Conservation (phyloP, 1,284 basidiomycete species). For the Rhizoctonia solani region DNA sequence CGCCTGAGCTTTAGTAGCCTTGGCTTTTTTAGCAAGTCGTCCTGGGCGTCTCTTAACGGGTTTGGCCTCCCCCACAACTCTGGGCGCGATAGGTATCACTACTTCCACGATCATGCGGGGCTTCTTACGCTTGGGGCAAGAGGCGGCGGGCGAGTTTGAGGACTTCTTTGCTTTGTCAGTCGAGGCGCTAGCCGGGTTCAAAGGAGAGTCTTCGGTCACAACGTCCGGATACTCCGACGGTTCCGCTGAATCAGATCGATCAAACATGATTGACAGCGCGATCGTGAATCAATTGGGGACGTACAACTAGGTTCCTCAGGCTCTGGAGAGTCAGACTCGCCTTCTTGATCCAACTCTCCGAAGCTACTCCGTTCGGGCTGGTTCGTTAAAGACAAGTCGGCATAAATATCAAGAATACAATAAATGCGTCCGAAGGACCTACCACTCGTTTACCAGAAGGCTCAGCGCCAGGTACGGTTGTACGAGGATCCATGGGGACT, state of each 20-base stretch:
- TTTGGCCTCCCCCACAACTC: no score
- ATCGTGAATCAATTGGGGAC: not conserved
- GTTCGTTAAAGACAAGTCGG: not conserved
- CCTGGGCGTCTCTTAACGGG: no score
- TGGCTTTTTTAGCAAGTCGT: no score
- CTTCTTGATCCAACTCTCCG: constrained; percentile 2
- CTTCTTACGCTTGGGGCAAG: not conserved
- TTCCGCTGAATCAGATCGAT: not conserved
- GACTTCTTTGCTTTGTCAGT: not conserved
- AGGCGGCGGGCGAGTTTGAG: not conserved
- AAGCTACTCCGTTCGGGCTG: constrained; percentile 22
- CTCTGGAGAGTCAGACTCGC: constrained; percentile 13
- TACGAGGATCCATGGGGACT: not conserved
- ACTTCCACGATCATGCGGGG: constrained; percentile 24
- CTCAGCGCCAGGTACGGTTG: not conserved
- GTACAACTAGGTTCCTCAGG: constrained; percentile 8
- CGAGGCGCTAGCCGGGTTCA: not conserved
- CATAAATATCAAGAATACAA: not conserved
- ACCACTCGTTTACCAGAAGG: not conserved
- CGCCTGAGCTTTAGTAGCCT: no score
- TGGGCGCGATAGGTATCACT: constrained; percentile 13
- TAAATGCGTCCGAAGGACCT: not conserved
- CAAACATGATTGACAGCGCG: not conserved
- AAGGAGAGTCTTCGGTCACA: not conserved
- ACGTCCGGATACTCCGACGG: not conserved